phyloP scores from a whole-genome alignment of 345 rosid genomes.

The Bretschneidera sinensis region DNA sequence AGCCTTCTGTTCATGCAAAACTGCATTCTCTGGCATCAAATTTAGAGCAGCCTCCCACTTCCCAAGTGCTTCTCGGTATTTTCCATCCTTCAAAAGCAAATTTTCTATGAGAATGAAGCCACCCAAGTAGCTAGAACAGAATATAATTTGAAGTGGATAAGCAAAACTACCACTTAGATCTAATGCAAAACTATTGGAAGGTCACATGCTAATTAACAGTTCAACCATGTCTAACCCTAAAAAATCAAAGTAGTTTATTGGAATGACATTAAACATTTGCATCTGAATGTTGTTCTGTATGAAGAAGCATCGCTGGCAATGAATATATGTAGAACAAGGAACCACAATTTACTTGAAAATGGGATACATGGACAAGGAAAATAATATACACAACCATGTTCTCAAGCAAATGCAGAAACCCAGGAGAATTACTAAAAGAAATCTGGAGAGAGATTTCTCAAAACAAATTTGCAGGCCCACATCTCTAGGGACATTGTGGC shows the following conservation, averaged over 20 bases:
- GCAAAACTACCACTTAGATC: not conserved
- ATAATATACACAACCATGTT: too few relatives aligned
- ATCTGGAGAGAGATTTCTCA: too few relatives aligned
- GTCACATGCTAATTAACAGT: not conserved
- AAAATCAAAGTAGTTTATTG: not conserved
- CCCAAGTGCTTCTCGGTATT: constrained; percentile 76
- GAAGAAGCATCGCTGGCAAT: too few relatives aligned
- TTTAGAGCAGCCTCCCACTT: constrained; percentile 88
- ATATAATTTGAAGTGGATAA: not conserved
- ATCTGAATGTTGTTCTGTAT: too few relatives aligned
- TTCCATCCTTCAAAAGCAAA: constrained; percentile 58
- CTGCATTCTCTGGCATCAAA: constrained; percentile 57
- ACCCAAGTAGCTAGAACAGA: not conserved
- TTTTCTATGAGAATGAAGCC: constrained; percentile 1
- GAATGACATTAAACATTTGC: too few relatives aligned
- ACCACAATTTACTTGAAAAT: too few relatives aligned
- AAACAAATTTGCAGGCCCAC: too few relatives aligned
- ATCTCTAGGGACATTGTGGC: too few relatives aligned
- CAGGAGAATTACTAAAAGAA: too few relatives aligned
- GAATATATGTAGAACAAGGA: too few relatives aligned
- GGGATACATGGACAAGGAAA: too few relatives aligned
- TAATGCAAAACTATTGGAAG: not conserved
- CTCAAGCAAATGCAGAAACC: too few relatives aligned
- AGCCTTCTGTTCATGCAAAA: constrained; percentile 86
- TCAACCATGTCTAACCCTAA: not conserved